These are phyloP conservation scores for Eruca vesicaria DNA, from an alignment of 441 rosid species.

Conservation along the genomic window DNA sequence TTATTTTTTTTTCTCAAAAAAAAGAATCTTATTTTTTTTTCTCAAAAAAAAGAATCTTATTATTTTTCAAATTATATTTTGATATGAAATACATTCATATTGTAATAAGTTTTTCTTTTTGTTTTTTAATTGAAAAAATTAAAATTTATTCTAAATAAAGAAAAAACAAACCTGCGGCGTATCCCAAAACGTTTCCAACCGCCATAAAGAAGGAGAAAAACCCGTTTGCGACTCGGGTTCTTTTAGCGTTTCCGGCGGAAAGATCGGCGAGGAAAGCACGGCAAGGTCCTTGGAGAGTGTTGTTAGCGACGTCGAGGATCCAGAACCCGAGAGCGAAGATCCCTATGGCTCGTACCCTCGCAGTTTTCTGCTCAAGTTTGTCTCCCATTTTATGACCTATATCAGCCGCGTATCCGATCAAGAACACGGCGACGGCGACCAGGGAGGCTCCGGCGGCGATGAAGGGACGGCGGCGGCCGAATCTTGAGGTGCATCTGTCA, in stretches of 20 bases:
- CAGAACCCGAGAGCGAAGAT: conserved; percentile 81
- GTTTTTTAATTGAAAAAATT: not conserved
- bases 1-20: no score
- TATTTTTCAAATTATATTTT: no score
- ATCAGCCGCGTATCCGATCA: conserved; percentile 83
- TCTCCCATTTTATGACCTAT: conserved; percentile 66
- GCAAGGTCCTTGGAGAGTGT: conserved; percentile 86
- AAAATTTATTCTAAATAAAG: not conserved
- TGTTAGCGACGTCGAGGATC: conserved; percentile 94
- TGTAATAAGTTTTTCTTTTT: no score
- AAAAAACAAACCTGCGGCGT: conserved; percentile 28
- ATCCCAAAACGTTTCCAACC: conserved; percentile 82
- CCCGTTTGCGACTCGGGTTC: conserved; percentile 56
- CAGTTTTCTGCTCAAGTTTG: not conserved
- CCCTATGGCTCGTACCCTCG: conserved; percentile 61
- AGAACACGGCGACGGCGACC: conserved; percentile 68
- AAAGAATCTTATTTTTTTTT: no score
- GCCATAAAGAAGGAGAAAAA: conserved; percentile 86
- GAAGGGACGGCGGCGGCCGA: conserved; percentile 88
- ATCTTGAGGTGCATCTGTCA: conserved; percentile 69
- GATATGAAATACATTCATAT: no score
- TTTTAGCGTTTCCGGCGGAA: conserved; percentile 47
- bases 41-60: no score
- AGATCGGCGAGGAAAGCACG: conserved; percentile 85
- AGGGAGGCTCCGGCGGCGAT: conserved; percentile 57